Evolutionary conservation across 208 protist genomes (phyloP).

Genomic region (Leishmania gerbilli): DNA sequence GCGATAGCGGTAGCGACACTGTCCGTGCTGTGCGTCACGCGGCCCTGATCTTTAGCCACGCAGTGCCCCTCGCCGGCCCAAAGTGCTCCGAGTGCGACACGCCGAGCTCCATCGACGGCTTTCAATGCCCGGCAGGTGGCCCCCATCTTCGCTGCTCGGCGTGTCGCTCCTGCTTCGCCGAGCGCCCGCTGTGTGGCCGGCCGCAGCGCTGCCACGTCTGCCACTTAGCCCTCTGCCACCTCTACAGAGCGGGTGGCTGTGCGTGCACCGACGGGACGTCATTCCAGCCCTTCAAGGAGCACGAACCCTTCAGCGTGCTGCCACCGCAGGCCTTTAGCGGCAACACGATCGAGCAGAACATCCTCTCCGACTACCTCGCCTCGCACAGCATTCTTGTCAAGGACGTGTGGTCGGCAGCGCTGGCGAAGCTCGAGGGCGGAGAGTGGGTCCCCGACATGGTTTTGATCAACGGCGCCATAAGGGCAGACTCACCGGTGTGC

Average conservation of each 20-base stretch:
- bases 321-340: slow-evolving; percentile 63
- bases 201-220: slow-evolving; percentile 86
- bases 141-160: slow-evolving; percentile 54
- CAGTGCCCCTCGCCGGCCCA: slow-evolving; percentile 8
- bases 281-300: slow-evolving; percentile 29
- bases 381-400: slow-evolving; percentile 32
- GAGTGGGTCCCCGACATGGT: slow-evolving; percentile 70
- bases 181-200: slow-evolving; percentile 70
- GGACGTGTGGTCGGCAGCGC: slow-evolving; percentile 51
- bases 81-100: slow-evolving; percentile 60
- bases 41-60: slow-evolving; percentile 5
- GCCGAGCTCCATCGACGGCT: slow-evolving; percentile 61
- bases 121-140: slow-evolving; percentile 52
- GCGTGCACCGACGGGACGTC: background rate
- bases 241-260: slow-evolving; percentile 71
- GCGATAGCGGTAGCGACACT: slow-evolving; percentile 16
- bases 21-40: slow-evolving; percentile 1
- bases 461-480: slow-evolving; percentile 49
- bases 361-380: slow-evolving; percentile 67
- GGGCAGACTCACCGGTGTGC: slow-evolving; percentile 53
- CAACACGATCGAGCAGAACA: slow-evolving; percentile 73
- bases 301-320: slow-evolving; percentile 25
- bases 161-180: slow-evolving; percentile 61
- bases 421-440: slow-evolving; percentile 40
- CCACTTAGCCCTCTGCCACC: slow-evolving; percentile 64